A percentile compares a stretch with the other conserved stretches of the same genome.
Evolutionary conservation across 2,329 filamentous ascomycete genomes (phyloP).

Genomic region (Oidium heveae): DNA sequence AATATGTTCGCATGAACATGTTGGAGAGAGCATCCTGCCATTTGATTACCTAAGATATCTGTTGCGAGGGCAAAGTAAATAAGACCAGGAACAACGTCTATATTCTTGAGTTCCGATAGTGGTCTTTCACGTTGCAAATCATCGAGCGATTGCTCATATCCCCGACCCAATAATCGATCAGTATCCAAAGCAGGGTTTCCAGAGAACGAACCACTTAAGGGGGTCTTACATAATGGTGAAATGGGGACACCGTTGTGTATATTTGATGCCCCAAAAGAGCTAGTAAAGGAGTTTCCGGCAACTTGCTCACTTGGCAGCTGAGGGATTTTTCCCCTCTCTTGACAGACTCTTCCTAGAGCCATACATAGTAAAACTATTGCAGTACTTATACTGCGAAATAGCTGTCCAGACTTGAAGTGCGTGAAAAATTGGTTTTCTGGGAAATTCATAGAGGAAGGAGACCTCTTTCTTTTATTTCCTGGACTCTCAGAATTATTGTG

Average conservation of each 20-base stretch:
- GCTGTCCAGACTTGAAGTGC: conserved; percentile 20
- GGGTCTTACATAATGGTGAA: conserved; percentile 30
- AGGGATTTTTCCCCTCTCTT: conserved; percentile 26
- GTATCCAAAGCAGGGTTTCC: conserved; percentile 26
- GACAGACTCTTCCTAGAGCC: conserved; percentile 65
- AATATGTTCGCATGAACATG: conserved; percentile 70
- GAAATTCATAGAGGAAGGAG: conserved; percentile 7
- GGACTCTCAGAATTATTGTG: conserved; percentile 12
- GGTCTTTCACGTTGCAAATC: conserved; percentile 6
- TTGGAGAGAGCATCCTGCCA: conserved; percentile 56
- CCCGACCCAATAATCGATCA: conserved; percentile 16
- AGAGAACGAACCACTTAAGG: conserved; percentile 19
- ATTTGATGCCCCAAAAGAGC: conserved; percentile 5
- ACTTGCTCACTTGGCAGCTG: conserved; percentile 24
- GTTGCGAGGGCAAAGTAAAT: conserved; percentile 74
- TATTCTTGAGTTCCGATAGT: conserved; percentile 25
- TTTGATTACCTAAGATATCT: conserved; percentile 62
- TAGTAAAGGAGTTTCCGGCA: conserved; percentile 1
- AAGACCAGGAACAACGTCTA: conserved; percentile 69
- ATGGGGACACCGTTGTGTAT: conserved; percentile 25
- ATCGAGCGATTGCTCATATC: conserved; percentile 27
- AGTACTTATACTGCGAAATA: conserved; percentile 46
- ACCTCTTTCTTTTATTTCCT: conserved; percentile 13
- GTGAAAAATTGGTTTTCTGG: conserved; percentile 6
- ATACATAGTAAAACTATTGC: conserved; percentile 63